Base-by-base conservation (phyloP, 2,329 filamentous ascomycete genomes). In the Colletotrichum filicis region DNA sequence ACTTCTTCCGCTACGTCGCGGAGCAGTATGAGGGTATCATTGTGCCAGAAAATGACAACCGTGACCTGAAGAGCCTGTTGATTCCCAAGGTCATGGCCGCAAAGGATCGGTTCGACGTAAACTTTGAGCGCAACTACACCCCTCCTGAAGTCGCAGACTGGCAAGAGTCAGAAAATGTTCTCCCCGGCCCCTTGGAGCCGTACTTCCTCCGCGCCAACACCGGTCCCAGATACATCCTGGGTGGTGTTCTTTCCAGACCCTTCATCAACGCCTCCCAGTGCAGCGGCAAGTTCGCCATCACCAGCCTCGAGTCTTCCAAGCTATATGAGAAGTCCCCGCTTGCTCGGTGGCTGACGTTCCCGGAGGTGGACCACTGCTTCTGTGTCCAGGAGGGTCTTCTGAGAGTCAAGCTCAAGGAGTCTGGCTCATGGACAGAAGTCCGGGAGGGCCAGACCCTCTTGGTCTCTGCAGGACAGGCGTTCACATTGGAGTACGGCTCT, bases 1-100 rank as follows among this genome's bases (percentile, higher is more conserved):
- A 91, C 75, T 91, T 91, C 81, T 91, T 91, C 81, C 85, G 89
- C 62, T 87, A 89, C 76, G 85, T 91, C 8, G 85, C 84, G 32
- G 88, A 91, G 77, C 81, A 86, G 0, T 90, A 87, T 68, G 74
- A 80, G 4, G 88, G 88, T 1, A 75, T 86, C 1, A 74, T 90
- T 22, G 83, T 88, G 19, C 88, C 89, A 1, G 85, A 88, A 63
- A 78, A 81, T 46, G 89, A 91, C 76, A 76, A 84, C n/a, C 85
- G 89, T 1, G 86, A 89, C 75, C 79, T 89, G 2, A 84, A 84
- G 57, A 82, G 85, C 28, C 79, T 87, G 0, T 76, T 90, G 37
- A 85, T 90, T 28, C 87, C 87, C 19, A 90, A 88, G 77, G 81
- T 91, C 32, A 89, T 88, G 81, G 85, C 86, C 0, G 89, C 88